These are phyloP conservation scores for Oxyria digyna DNA, from an alignment of 148 eudicot species.

Conservation along the genomic window DNA sequence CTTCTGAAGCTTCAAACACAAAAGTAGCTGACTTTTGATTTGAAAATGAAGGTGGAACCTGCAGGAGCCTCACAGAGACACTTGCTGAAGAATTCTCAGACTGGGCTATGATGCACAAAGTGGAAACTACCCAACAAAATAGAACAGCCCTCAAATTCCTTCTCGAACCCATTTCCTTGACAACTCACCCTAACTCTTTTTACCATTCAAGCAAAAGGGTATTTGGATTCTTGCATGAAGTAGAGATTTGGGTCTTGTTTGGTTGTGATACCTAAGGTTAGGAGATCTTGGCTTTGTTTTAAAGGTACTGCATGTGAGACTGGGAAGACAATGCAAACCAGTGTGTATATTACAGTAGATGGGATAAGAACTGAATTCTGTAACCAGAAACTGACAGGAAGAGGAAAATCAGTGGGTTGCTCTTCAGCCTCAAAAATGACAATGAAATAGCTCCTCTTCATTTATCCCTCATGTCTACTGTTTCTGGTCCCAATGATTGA, in stretches of 20 bases:
- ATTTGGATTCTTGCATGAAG: not conserved
- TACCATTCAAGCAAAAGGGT: not conserved
- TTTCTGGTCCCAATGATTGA: not conserved
- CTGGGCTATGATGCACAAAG: constrained; percentile 23
- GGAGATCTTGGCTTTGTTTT: not conserved
- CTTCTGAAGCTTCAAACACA: constrained; percentile 42
- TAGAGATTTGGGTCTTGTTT: not conserved
- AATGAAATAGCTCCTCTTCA: not conserved
- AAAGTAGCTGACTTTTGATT: constrained; percentile 46
- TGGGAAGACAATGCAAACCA: not conserved
- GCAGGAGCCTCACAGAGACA: constrained; percentile 44
- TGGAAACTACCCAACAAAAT: constrained; percentile 35
- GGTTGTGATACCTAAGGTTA: not conserved
- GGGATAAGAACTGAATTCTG: not conserved
- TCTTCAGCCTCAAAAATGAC: not conserved
- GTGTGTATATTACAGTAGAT: not conserved
- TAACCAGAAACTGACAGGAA: not conserved
- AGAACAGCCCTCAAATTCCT: constrained; percentile 27
- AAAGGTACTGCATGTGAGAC: not conserved
- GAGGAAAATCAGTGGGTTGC: not conserved
- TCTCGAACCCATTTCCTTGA: constrained; percentile 31
- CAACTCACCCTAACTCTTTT: not conserved
- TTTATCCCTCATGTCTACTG: not conserved
- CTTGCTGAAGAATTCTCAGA: constrained; percentile 25
- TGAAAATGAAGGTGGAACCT: constrained; percentile 46